Percentiles rank a stretch among this genome's conserved stretches.
These are phyloP conservation scores for Eimeria acervulina DNA, from an alignment of 169 alveolate species.

Conservation along the genomic window DNA sequence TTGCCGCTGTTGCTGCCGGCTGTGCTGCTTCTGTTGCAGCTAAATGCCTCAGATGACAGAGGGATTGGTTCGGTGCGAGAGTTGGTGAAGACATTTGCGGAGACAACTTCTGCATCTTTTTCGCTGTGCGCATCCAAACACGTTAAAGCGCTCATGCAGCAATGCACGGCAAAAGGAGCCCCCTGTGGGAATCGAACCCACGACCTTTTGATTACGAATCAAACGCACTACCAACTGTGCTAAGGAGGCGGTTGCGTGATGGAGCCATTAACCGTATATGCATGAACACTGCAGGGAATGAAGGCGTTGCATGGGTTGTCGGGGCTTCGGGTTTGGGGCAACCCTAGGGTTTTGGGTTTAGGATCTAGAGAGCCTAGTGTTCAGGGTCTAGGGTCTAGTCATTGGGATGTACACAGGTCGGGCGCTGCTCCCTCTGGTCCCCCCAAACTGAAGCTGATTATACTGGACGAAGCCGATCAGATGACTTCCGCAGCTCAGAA, in stretches of 20 bases:
- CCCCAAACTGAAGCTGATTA: constrained; percentile 92
- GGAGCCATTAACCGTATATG: not conserved
- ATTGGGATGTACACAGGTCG: not conserved
- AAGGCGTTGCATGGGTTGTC: not conserved
- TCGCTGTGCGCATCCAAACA: not conserved
- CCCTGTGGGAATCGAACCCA: constrained; percentile 84
- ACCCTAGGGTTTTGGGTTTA: not conserved
- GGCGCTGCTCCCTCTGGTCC: constrained; percentile 51
- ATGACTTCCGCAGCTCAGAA: constrained; percentile 99
- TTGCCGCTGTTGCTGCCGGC: not conserved
- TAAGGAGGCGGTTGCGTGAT: constrained; percentile 82
- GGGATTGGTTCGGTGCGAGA: constrained; percentile 99
- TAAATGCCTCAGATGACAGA: constrained; percentile 99
- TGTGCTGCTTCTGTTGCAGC: constrained; percentile 82
- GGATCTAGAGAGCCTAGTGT: not conserved
- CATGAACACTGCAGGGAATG: not conserved
- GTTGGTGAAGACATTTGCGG: constrained; percentile 96
- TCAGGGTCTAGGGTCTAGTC: not conserved
- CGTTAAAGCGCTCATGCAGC: not conserved
- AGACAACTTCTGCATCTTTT: constrained; percentile 87
- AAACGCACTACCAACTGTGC: constrained; percentile 84
- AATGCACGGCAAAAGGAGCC: constrained; percentile 5
- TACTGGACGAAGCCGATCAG: constrained; percentile 99
- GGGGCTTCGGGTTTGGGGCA: not conserved
- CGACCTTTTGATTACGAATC: constrained; percentile 84